These are phyloP conservation scores for Alopecurus myosuroides DNA, from an alignment of 176 grass and related monocot genomes.

Conservation along the genomic window DNA sequence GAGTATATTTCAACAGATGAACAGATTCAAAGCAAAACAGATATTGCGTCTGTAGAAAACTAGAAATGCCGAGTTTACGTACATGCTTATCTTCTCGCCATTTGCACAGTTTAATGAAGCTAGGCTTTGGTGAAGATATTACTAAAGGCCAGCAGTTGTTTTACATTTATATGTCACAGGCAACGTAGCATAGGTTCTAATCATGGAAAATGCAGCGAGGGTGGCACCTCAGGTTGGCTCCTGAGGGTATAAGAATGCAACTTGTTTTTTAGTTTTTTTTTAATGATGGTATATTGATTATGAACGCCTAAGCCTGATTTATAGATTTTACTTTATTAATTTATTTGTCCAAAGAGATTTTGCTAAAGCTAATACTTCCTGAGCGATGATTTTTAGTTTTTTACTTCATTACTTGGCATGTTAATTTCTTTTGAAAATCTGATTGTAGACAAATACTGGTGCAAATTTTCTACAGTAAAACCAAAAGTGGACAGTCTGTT, in stretches of 20 bases:
- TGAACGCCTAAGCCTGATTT: not conserved
- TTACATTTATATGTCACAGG: not conserved
- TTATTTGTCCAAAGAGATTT: not conserved
- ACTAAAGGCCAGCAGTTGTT: not conserved
- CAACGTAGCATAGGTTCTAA: not conserved
- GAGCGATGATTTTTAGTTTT: not conserved
- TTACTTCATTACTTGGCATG: not conserved
- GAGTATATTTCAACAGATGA: not conserved
- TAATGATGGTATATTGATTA: not conserved
- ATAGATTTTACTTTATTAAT: not conserved
- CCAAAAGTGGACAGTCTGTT: not conserved
- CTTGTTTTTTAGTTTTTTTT: not conserved
- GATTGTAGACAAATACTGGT: not conserved
- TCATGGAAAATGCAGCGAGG: not conserved
- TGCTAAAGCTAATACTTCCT: not conserved
- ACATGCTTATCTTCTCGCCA: not conserved
- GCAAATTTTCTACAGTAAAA: not conserved
- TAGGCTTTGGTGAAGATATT: not conserved
- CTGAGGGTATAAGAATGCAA: not conserved
- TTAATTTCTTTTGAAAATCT: not conserved
- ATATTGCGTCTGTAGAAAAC: not conserved
- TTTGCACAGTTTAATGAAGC: not conserved
- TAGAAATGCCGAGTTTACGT: not conserved
- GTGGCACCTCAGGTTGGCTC: not conserved
- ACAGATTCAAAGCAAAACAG: not conserved